Evolutionary conservation across 306 rosid species (phyloP).

Genomic region (Malus sieversii): DNA sequence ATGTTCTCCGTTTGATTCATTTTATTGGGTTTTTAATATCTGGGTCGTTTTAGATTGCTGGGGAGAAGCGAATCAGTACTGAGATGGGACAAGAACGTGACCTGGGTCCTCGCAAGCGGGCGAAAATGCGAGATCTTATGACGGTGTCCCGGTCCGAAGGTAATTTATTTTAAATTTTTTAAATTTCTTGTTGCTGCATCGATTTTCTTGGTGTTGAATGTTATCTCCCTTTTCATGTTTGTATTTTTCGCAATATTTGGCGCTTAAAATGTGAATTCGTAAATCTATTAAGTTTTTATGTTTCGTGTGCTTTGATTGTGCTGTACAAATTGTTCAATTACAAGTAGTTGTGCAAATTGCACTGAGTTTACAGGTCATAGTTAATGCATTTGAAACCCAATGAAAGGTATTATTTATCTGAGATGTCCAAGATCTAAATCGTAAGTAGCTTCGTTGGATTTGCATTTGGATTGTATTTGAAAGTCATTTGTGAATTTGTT

Average conservation of each 20-base stretch:
- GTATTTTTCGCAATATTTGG: not conserved
- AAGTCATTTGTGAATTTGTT: not conserved
- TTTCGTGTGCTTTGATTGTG: not conserved
- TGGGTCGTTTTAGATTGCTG: constrained; percentile 25
- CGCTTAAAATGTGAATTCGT: not conserved
- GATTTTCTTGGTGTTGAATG: not conserved
- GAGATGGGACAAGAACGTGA: constrained; percentile 30
- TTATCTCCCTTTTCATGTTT: not conserved
- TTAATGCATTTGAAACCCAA: not conserved
- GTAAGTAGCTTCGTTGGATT: not conserved
- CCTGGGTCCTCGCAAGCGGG: constrained; percentile 37
- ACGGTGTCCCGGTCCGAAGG: constrained; percentile 53
- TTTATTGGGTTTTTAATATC: not conserved
- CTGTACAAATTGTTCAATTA: not conserved
- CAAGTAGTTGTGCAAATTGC: not conserved
- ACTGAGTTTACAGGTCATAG: not conserved
- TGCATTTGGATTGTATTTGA: not conserved
- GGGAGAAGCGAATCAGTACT: constrained; percentile 43
- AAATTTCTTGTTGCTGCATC: not conserved
- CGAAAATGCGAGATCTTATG: constrained; percentile 65
- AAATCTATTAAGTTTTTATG: not conserved
- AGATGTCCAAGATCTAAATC: not conserved
- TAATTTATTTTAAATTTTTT: not conserved
- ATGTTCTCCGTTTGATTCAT: not conserved
- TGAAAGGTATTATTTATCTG: not conserved